These are phyloP conservation scores for Malbranchea cinnamomea DNA, from an alignment of 2,329 filamentous ascomycete species.

Conservation along the genomic window DNA sequence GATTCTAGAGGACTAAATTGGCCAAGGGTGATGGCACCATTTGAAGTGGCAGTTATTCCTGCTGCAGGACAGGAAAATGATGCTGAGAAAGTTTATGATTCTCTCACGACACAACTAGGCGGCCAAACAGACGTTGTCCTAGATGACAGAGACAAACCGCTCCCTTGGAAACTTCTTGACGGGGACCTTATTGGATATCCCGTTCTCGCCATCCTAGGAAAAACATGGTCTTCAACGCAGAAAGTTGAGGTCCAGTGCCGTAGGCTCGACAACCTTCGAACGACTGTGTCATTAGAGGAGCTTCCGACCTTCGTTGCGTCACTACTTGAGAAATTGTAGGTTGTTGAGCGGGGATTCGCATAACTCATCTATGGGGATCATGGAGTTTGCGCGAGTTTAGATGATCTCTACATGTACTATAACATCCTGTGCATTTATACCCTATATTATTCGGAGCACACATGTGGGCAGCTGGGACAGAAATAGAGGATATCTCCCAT, in stretches of 20 bases:
- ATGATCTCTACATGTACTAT: no score
- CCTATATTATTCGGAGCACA: no score
- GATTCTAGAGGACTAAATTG: constrained; percentile 68
- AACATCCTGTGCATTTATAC: no score
- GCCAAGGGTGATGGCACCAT: constrained; percentile 77
- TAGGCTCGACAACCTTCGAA: constrained; percentile 42
- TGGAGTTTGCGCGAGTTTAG: no score
- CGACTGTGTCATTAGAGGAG: constrained; percentile 39
- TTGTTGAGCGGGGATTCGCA: background rate
- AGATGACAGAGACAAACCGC: constrained; percentile 53
- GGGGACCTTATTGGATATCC: constrained; percentile 84
- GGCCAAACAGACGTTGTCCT: constrained; percentile 47
- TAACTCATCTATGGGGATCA: no score
- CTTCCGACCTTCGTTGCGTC: constrained; percentile 34
- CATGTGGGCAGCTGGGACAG: no score
- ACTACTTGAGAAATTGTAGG: constrained; percentile 39
- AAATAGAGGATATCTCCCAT: no score
- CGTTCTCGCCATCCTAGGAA: constrained; percentile 64
- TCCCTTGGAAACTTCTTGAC: constrained; percentile 80
- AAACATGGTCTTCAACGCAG: constrained; percentile 44
- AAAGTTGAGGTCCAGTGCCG: constrained; percentile 70
- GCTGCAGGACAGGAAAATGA: constrained; percentile 33
- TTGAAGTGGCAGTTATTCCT: constrained; percentile 49
- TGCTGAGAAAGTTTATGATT: constrained; percentile 49
- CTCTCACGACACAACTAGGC: constrained; percentile 24